These are phyloP conservation scores for Mortierella antarctica DNA, from an alignment of 192 early-diverging fungal genomes.

Conservation along the genomic window DNA sequence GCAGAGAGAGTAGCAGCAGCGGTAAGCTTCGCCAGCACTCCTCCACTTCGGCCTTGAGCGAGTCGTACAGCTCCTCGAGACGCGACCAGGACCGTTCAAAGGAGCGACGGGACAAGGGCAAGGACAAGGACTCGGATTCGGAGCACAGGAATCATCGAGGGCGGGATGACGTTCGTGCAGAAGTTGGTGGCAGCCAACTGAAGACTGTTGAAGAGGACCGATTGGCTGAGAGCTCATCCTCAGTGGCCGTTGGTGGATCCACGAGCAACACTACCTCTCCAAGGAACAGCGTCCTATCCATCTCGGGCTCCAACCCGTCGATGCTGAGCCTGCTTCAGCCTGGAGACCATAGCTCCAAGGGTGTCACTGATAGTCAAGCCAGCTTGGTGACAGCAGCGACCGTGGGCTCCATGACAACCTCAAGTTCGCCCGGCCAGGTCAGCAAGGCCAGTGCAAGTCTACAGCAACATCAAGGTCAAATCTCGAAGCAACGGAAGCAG, in stretches of 20 bases:
- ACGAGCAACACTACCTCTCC: neutral
- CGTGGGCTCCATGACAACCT: neutral
- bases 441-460: neutral
- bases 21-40: conserved; percentile 45
- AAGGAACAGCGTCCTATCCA: neutral
- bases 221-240: neutral
- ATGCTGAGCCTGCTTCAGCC: conserved; percentile 15
- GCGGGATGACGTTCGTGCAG: neutral
- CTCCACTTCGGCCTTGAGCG: conserved; percentile 29
- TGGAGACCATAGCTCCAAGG: neutral
- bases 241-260: neutral
- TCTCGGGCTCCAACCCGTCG: conserved; percentile 5
- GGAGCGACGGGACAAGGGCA: conserved; percentile 14
- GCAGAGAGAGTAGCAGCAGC: conserved; percentile 29
- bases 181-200: neutral
- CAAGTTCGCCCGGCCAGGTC: neutral
- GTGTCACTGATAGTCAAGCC: conserved; percentile 4
- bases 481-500: neutral
- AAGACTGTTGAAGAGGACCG: conserved; percentile 3
- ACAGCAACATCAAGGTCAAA: neutral
- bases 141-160: conserved; percentile 29
- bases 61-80: conserved; percentile 33
- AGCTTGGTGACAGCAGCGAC: neutral
- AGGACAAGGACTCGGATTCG: conserved; percentile 13
- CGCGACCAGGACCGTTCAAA: conserved; percentile 21